Evolutionary conservation across 2,329 filamentous ascomycete species (phyloP).

Genomic region (Fusarium aywerte): DNA sequence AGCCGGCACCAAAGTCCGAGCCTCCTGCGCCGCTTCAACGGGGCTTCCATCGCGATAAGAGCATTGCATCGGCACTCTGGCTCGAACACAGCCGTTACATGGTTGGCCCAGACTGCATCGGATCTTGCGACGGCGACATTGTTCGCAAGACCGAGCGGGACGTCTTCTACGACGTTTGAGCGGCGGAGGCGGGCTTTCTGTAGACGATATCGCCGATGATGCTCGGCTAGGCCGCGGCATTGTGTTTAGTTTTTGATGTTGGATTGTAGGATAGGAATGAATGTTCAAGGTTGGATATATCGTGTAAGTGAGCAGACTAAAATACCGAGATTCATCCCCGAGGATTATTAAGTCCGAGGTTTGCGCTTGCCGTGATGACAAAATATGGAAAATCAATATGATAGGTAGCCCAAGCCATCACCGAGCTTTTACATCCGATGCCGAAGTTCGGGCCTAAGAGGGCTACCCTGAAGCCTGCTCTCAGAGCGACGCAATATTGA

Average conservation of each 20-base stretch:
- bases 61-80: constrained; percentile 40
- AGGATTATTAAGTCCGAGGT: constrained; percentile 12
- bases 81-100: constrained; percentile 41
- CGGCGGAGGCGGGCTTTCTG: constrained; percentile 12
- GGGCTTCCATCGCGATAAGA: constrained; percentile 40
- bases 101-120: constrained; percentile 40
- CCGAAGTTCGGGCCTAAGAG: constrained; percentile 21
- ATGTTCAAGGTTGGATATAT: constrained; percentile 1
- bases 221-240: background rate
- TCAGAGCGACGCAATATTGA: background rate
- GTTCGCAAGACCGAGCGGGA: constrained; percentile 43
- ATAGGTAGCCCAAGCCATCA: constrained; percentile 29
- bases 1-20: background rate
- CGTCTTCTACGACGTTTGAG: constrained; percentile 43
- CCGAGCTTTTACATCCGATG: constrained; percentile 27
- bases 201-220: constrained; percentile 13
- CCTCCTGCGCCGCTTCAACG: background rate
- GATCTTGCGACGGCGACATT: constrained; percentile 44
- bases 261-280: background rate
- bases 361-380: background rate
- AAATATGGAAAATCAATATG: background rate
- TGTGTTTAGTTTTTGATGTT: background rate
- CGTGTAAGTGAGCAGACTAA: constrained; percentile 20
- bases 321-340: constrained; percentile 37
- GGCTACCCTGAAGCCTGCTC: background rate